Evolutionary conservation across 2,329 filamentous ascomycete genomes (phyloP), one percentile per base, ranked within the genome.

Genomic region (Pseudogymnoascus sp.): DNA sequence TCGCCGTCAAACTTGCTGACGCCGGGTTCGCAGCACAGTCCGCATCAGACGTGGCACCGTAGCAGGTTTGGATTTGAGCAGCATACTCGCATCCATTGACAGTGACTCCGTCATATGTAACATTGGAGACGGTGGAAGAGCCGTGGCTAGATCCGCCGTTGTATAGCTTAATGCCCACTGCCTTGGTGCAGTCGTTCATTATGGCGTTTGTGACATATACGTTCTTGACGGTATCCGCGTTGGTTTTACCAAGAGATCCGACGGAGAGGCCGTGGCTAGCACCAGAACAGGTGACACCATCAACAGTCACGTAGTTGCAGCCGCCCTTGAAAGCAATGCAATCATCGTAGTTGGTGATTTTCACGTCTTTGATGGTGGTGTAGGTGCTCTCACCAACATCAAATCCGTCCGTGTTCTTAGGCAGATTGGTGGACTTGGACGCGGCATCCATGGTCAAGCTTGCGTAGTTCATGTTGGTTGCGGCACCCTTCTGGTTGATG

Each of bases 141-240:
- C 76, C 75, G 64, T 79, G 73, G 4, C 62, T 64, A 2, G 68
- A 68, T 1, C 77, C 76, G 12, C 71, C 72, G 0, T 77, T 77
- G 64, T 80, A 80, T 1, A 76, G 71, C 67, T 80, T 81, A 67
- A 81, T 80, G 0, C 79, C 78, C 0, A 73, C 76, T 1, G 78
- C 78, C 65, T 80, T 80, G 31, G 74, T 75, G 1, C 73, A 77
- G 21, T 72, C 69, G 26, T 76, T 70, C 77, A 80, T 78, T 5
- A 66, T 73, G 1, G 75, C 76, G 7, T 74, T 72, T 11, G 70
- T 71, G 21, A 79, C 76, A 37, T 77, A 75, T 23, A 80, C 66
- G 62, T 81, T 79, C 60, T 73, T 67, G 14, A 81, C 79, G 0
- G 71, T 72, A 64, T 80, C 78, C n/a, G 72, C 69, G 5, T 69